Percentiles rank a stretch among this genome's conserved stretches.
phyloP scores from a whole-genome alignment of 495 filamentous ascomycete species.

The Daldinia loculata region DNA sequence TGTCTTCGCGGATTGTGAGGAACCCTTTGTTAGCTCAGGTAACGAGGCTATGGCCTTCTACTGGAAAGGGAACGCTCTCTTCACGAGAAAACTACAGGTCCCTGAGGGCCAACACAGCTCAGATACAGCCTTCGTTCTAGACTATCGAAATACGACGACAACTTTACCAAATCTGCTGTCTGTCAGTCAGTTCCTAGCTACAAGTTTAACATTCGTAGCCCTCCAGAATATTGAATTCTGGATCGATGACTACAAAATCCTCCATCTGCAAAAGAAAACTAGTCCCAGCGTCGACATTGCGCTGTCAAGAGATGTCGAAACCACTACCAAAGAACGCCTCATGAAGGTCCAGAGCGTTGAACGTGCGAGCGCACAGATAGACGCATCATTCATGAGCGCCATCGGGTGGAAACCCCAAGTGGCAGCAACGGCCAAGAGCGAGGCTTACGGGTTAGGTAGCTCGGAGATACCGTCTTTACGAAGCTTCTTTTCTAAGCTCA shows the following conservation, averaged over 20 bases:
- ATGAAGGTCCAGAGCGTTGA: slow-evolving; percentile 82
- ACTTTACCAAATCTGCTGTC: slow-evolving; percentile 84
- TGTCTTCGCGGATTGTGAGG: slow-evolving; percentile 97
- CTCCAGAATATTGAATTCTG: slow-evolving; percentile 87
- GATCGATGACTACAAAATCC: slow-evolving; percentile 85
- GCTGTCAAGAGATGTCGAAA: slow-evolving; percentile 84
- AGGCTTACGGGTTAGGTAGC: slow-evolving; percentile 47
- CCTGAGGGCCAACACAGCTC: slow-evolving; percentile 66
- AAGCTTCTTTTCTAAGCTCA: slow-evolving; percentile 80
- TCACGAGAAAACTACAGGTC: slow-evolving; percentile 81
- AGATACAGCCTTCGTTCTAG: slow-evolving; percentile 89
- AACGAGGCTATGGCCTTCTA: slow-evolving; percentile 96
- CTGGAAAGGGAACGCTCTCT: slow-evolving; percentile 95
- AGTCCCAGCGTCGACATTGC: slow-evolving; percentile 74
- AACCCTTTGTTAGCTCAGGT: slow-evolving; percentile 93
- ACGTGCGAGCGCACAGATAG: slow-evolving; percentile 84
- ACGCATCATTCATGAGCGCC: slow-evolving; percentile 89
- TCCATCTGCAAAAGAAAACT: slow-evolving; percentile 80
- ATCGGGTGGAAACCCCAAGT: slow-evolving; percentile 78
- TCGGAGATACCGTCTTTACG: slow-evolving; percentile 68
- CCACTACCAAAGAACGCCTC: slow-evolving; percentile 78
- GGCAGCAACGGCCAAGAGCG: slow-evolving; percentile 48
- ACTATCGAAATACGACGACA: slow-evolving; percentile 87
- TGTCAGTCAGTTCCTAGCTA: slow-evolving; percentile 89
- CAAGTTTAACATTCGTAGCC: slow-evolving; percentile 94